Evolutionary conservation across 495 filamentous ascomycete species (phyloP), one percentile per base, ranked within the genome.

Genomic region (Bryoglossum gracile): DNA sequence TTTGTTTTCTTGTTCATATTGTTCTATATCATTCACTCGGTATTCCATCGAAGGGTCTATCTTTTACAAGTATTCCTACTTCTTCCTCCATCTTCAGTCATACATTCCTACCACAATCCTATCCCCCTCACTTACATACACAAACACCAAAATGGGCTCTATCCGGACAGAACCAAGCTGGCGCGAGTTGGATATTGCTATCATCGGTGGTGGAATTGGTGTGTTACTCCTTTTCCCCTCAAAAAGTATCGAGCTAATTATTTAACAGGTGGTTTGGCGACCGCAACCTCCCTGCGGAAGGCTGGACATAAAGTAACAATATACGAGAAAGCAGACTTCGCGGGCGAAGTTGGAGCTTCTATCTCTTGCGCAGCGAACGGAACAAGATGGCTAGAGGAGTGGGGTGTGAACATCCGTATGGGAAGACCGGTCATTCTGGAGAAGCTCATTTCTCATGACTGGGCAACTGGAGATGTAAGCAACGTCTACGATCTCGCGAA

Each of bases 351-450:
- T 24, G 76, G 77, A 0, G 77, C 78, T 71, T 13, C 78, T 4
- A 79, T 81, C 50, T 74, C 78, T 46, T 71, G 80, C 40, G 70
- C 77, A 4, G 70, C 78, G 3, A 82, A 82, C 42, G 68, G 71
- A 2, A 65, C 72, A 4, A 65, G 68, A 8, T 69, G 80, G 40
- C 65, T 80, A 18, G 63, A 67, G 10, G 58, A 60, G 18, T 71
- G 66, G 70, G 66, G 66, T 9, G 54, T 72, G 17, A 54, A 59
- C 37, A 56, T 65, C 1, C 14, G 50, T 19, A 43, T 68, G 8
- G 58, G 60, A 21, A 56, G 43, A 17, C 55, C 68, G 39, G 63
- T 63, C 4, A 63, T 66, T 11, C 51, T 61, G 24, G 62, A 68
- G 33, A 62, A 62, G 28, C 54, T 63, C 23, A 61, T 69, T 22